Evolutionary conservation across 441 rosid genomes (phyloP), one percentile per base, ranked within the genome.

Genomic region (Pelargonium citronellum): DNA sequence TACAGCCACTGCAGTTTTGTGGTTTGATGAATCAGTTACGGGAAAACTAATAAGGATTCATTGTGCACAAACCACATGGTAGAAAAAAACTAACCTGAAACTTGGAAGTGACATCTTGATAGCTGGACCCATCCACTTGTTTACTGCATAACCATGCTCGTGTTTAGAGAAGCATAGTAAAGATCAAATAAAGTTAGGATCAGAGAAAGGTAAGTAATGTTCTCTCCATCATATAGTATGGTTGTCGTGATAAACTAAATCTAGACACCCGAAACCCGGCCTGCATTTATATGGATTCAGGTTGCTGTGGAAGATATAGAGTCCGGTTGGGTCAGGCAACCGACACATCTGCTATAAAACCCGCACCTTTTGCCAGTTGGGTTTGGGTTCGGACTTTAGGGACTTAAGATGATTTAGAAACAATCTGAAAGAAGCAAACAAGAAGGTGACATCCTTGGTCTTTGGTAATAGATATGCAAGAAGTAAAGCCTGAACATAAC

Each of bases 61-160:
- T 10, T 46, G 46, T 57, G 57, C 41, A 64, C 20, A 66, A 12
- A 27, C 4, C 65, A 1, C 20, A 24, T 12, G 57, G 4, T 16
- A 11, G n/a, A 69, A 44, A 55, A 12, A 69, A 47, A 22, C 44
- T 73, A 77, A 95, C 99, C 99, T 95, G 72, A 86, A 91, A 77
- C 96, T 95, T 30, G 99, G 97, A 13, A 95, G 87, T 4, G 89
- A 87, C 92, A 95, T 79, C 71, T 75, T 90, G 72, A 91, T 80
- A 62, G 75, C 60, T 66, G 96, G 96, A 17, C 94, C 91, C 79
- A 66, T 83, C 92, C 96, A 87, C 55, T 76, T 78, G 77, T 78
- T 72, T 10, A 27, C 39, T 74, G 78, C 39, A 74, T 67, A 51
- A 19, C 41, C 27, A 67, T 67, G 61, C 47, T 46, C 4, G 30